A percentile compares a stretch with the other conserved stretches of the same genome.
Conservation (phyloP, 805 yeast genomes). For the Ogataea kodamae region DNA sequence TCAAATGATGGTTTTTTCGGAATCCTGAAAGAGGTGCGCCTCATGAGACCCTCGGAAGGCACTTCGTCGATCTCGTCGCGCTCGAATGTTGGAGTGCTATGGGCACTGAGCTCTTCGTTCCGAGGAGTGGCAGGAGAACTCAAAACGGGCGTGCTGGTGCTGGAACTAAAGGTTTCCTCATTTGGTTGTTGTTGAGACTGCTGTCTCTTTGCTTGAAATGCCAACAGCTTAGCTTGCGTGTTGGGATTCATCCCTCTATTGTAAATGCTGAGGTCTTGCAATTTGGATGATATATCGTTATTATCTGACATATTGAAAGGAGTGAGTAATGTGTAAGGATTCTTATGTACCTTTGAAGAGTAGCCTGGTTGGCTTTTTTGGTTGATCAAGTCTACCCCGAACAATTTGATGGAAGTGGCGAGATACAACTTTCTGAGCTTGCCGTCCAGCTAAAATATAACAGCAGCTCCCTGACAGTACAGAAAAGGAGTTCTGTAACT, state of each 20-base stretch:
- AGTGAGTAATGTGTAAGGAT: constrained; percentile 4
- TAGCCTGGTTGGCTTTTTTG: too few relatives aligned
- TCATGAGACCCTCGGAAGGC: constrained; percentile 13
- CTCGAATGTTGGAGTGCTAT: constrained; percentile 18
- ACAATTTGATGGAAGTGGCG: constrained; percentile 6
- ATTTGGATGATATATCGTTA: constrained; percentile 15
- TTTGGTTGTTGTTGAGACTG: constrained; percentile 23
- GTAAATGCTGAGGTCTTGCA: constrained; percentile 26
- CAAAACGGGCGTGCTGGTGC: constrained; percentile 8
- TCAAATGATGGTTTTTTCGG: constrained; percentile 20
- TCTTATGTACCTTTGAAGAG: constrained; percentile 1
- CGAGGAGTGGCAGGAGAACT: constrained; percentile 23
- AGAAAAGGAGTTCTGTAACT: too few relatives aligned
- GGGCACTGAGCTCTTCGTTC: constrained; percentile 16
- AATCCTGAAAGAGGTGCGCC: constrained; percentile 27
- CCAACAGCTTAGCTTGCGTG: constrained; percentile 80
- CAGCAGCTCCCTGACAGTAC: too few relatives aligned
- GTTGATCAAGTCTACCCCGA: too few relatives aligned
- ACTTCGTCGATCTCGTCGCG: constrained; percentile 8
- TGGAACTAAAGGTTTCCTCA: constrained; percentile 8
- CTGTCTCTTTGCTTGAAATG: constrained; percentile 81
- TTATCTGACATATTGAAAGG: constrained; percentile 8
- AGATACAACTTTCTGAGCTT: background rate
- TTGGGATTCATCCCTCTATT: constrained; percentile 56
- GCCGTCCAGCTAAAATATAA: background rate